Base-by-base conservation (phyloP, 768 basidiomycete species). In the Podaxis pistillaris region DNA sequence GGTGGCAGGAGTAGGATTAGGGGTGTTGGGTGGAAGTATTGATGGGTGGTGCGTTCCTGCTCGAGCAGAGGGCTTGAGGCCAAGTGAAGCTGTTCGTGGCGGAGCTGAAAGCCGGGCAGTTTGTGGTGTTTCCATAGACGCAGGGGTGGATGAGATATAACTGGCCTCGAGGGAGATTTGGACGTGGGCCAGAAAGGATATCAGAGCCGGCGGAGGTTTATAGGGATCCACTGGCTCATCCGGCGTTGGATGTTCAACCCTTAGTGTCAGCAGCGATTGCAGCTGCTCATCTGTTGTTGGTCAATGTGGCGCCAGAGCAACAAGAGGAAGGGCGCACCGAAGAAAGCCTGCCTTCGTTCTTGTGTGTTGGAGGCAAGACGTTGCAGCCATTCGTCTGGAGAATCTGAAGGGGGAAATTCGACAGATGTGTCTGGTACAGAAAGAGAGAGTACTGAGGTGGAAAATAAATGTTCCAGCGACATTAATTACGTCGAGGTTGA, bases 131-230 rank as follows among this genome's bases (percentile, higher is more conserved):
- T 75, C 80, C 44, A 30, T 30, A 38, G 69, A 66, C 28, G 65
- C 70, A 19, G 78, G 80, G 12, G 77, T 71, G 40, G 82, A 78
- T 1, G 89, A 83, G 53, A 91, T 90, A 69, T 94, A 96, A 2
- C 86, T 86, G 1, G 92, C 91, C 60, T 94, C 93, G 51, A 94
- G 80, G 6, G 92, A 86, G 15, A 94, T 78, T 74, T 95, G 89
- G 6, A 90, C 73, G 71, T 89, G 88, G 2, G 85, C 74, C 46
- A 93, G 77, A 68, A 91, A 86, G 5, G 83, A 73, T 6, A 90
- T 76, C 30, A 93, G 75, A 24, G 71, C 64, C 49, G 75, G 72
- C n/a, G 81, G 81, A 4, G 82, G 81, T 41, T 76, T 69, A 3
- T 69, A 67, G 3, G 79, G 74, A 55, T 78, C 75, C 46, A 69